These are phyloP conservation scores for Penicillium waksmanii DNA, from an alignment of 495 filamentous ascomycete species.

Conservation along the genomic window DNA sequence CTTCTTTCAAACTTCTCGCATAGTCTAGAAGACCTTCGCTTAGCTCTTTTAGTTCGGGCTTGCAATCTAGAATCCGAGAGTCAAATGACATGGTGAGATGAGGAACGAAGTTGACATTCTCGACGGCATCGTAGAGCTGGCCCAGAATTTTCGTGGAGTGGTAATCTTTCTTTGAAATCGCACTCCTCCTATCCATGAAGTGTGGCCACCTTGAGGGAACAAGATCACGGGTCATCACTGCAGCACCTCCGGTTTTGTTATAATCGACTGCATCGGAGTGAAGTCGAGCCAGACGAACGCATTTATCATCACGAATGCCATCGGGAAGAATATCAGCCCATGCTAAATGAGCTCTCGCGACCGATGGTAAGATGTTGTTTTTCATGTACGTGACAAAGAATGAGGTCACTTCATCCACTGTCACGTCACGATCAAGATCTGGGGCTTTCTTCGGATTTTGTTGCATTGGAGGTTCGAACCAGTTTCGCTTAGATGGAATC, in stretches of 20 bases:
- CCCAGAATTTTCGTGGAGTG: constrained; percentile 76
- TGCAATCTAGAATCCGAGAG: constrained; percentile 65
- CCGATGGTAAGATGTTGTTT: constrained; percentile 76
- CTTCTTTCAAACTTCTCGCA: constrained; percentile 67
- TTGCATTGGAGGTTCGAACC: constrained; percentile 76
- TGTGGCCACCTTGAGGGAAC: constrained; percentile 73
- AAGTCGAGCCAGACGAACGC: constrained; percentile 74
- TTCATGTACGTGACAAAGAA: constrained; percentile 97
- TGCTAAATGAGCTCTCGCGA: constrained; percentile 84
- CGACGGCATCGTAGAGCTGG: constrained; percentile 76
- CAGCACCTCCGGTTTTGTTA: constrained; percentile 82
- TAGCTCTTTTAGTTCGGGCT: constrained; percentile 49
- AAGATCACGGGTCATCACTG: constrained; percentile 64
- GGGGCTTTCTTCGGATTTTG: constrained; percentile 59
- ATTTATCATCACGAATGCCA: constrained; percentile 71
- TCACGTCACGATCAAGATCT: constrained; percentile 60
- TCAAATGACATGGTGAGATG: constrained; percentile 75
- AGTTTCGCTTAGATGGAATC: constrained; percentile 59
- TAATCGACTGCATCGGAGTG: constrained; percentile 95
- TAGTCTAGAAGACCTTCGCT: constrained; percentile 55
- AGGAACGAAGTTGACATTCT: constrained; percentile 70
- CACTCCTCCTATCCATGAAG: constrained; percentile 78
- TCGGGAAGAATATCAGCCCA: constrained; percentile 64
- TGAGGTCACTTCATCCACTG: constrained; percentile 67
- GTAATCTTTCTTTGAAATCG: constrained; percentile 59